Evolutionary conservation across 2,329 filamentous ascomycete species (phyloP), one percentile per base, ranked within the genome.

Genomic region (Westerdykella aurantiaca): DNA sequence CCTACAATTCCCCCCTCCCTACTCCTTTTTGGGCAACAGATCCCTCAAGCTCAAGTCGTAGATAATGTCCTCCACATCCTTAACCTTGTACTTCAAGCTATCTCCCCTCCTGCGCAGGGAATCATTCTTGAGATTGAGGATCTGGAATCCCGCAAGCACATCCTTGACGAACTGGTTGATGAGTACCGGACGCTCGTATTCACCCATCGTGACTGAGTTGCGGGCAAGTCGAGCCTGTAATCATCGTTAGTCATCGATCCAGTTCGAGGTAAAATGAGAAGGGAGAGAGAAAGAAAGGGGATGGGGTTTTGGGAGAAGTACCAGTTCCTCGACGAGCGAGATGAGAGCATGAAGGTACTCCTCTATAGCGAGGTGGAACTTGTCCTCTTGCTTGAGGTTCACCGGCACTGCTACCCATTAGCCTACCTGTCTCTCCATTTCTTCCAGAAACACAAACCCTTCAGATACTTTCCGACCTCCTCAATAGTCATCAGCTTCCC

Each of bases 91-190:
- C 76, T 98, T 98, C 69, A 98, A 86, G 5, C 85, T 86, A 70
- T 98, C 93, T 44, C 88, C 88, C 49, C 88, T 79, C 72, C 89
- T 88, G 47, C 93, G 80, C 60, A 98, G 71, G 17, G 83, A 82
- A 66, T 98, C 93, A 60, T 98, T 98, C 77, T 97, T 97, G 56
- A 98, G 76, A 66, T 98, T 98, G 54, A 98, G 79, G 54, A 97
- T 81, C 77, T 97, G 93, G 72, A 98, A 98, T 13, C 91, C 93
- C 2, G 90, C 88, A 58, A 95, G 91, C 31, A 98, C 72, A 63
- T 97, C 90, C 73, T 96, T 96, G 73, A 96, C 83, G 66, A 97
- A 97, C 51, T 81, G 79, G 66, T 86, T 88, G 68, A 97, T 96
- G 64, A 86, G 82, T 43, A 95, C 76, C 14, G 93, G 93, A 47